Evolutionary conservation across 192 early-diverging fungal species (phyloP), one percentile per base, ranked within the genome.

Genomic region (Coemansia sp.): DNA sequence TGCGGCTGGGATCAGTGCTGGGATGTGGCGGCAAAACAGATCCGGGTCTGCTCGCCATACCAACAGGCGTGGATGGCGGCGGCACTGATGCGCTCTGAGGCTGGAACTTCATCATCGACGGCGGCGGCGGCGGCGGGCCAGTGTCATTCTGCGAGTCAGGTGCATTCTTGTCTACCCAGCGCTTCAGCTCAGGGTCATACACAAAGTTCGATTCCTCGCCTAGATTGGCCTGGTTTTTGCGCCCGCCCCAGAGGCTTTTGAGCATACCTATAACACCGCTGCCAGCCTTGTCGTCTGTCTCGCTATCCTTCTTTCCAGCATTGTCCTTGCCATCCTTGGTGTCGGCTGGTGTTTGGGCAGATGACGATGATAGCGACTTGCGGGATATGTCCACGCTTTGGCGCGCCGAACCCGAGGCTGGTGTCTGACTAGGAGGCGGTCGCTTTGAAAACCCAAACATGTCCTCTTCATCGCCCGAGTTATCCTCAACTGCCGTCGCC

Each of bases 151-250:
- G 66, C 28, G 45, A 60, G 13, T 42, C 56, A 17, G 77, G 44
- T 5, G 78, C 69, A 47, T 68, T 81, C 63, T 71, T 74, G 53
- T 74, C 69, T 17, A 99, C 91, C 94, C 94, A 99, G 56, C 88
- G 81, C 57, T 93, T 87, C 61, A 86, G 85, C 25, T 87, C 88
- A 25, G 87, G 83, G 72, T 99, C 97, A 74, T 89, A 99, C 63
- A 88, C 90, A 69, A 94, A 92, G 4, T 87, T 75, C 33, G 77
- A 92, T 50, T 90, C 87, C 60, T 94, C 87, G 9, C 94, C 94
- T 53, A 97, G 64, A 68, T 99, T 92, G 2, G 93, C 97, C 67
- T 90, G 89, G 47, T 68, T 76, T 50, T 77, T 80, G 68, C 67
- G 68, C 2, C 62, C 63, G 34, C 80, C 74, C 64, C 83, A 83